A percentile compares a stretch with the other conserved stretches of the same genome.
Conservation (phyloP, 768 basidiomycete genomes). For the Psilocybe sp. region DNA sequence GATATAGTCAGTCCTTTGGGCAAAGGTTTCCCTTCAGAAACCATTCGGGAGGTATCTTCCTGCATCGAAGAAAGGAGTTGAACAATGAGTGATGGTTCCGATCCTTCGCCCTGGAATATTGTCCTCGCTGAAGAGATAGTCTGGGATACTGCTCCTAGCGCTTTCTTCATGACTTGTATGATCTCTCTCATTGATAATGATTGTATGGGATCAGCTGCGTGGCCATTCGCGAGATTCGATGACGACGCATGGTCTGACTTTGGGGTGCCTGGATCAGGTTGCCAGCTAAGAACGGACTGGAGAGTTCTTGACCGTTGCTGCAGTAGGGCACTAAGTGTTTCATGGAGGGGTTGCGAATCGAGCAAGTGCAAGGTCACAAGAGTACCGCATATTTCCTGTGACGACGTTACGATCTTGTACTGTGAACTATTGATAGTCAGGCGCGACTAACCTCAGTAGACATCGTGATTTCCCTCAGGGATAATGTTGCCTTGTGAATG, state of each 20-base stretch:
- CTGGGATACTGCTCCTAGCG: slow-evolving; percentile 52
- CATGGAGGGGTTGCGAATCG: slow-evolving; percentile 76
- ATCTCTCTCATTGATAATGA: slow-evolving; percentile 38
- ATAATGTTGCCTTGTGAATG: slow-evolving; percentile 80
- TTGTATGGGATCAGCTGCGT: neutral
- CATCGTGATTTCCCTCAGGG: slow-evolving; percentile 60
- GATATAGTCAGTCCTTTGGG: slow-evolving; percentile 58
- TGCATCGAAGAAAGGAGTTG: slow-evolving; percentile 63
- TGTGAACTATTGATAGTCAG: neutral
- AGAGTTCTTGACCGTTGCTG: slow-evolving; percentile 66
- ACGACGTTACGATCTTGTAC: slow-evolving; percentile 1
- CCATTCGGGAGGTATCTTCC: slow-evolving; percentile 34
- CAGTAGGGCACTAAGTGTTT: slow-evolving; percentile 70
- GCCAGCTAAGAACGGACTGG: slow-evolving; percentile 39
- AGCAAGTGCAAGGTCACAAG: slow-evolving; percentile 85
- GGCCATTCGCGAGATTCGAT: neutral
- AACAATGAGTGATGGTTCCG: slow-evolving; percentile 46
- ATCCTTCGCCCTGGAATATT: slow-evolving; percentile 46
- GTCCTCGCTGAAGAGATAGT: slow-evolving; percentile 57
- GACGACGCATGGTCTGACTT: slow-evolving; percentile 1
- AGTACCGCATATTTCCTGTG: slow-evolving; percentile 71
- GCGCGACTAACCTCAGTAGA: slow-evolving; percentile 46
- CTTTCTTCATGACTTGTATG: slow-evolving; percentile 47
- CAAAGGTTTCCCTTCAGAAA: slow-evolving; percentile 22
- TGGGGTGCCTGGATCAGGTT: slow-evolving; percentile 10